Evolutionary conservation across 257 asterid genomes (phyloP), one percentile per base, ranked within the genome.

Genomic region (Jasminum sambac): DNA sequence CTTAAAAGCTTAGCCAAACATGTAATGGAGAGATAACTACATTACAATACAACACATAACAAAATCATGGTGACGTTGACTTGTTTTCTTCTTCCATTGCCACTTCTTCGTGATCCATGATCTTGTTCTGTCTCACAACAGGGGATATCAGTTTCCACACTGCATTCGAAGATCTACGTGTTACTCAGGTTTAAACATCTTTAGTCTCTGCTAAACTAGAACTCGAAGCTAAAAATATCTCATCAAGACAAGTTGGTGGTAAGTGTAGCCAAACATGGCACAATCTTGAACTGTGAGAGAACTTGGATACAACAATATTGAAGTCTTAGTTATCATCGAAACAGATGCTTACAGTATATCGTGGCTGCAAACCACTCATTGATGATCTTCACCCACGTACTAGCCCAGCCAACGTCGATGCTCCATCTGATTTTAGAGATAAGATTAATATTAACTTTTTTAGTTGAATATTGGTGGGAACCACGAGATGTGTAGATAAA

Each of bases 301-400:
- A 61, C 26, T 16, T 0, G 13, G 34, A 40, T 7, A 38, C n/a
- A 23, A n/a, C n/a, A n/a, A n/a, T n/a, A n/a, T n/a, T n/a, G n/a
- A n/a, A n/a, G n/a, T n/a, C n/a, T 30, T 30, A 30, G 36, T 30
- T 30, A 30, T 30, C 2, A 2, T 25, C 7, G 44, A 25, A 17
- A 63, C 42, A 40, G 58, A 1, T 17, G 82, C 95, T 84, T 72
- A 94, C 96, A 42, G 71, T 94, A 94, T 66, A 91, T 77, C 42
- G 98, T 86, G 70, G 98, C 96, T 64, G 97, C 97, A 80, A 91
- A 87, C 98, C 97, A 87, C 74, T 89, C 96, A 17, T 94, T 94
- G 3, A 94, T 82, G 23, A 94, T 89, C 81, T 91, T 91, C 42
- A 90, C 97, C 98, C 97, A 92, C 2, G 96, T 89, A 69, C 97